These are phyloP conservation scores for Lasiodiplodia theobromae DNA, from an alignment of 2,329 filamentous ascomycete species.

Conservation along the genomic window DNA sequence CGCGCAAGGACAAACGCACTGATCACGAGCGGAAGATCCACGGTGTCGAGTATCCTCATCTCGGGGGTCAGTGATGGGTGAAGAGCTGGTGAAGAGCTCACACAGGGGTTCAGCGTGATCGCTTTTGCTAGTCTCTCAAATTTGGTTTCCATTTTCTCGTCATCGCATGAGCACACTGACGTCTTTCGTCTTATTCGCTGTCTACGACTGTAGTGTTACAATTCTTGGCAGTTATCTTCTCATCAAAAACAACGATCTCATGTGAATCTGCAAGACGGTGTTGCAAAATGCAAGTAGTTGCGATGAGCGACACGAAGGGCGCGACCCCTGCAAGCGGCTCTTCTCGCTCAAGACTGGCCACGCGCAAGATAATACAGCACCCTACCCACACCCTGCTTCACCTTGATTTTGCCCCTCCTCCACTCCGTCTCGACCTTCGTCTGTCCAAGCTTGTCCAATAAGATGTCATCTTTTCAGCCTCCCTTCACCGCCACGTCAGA, in stretches of 20 bases:
- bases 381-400: background rate
- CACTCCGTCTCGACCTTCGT: too few relatives aligned
- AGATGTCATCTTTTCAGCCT: background rate
- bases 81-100: too few relatives aligned
- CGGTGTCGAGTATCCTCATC: too few relatives aligned
- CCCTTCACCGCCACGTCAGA: background rate
- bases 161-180: background rate
- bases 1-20: too few relatives aligned
- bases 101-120: rapidly evolving
- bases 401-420: background rate
- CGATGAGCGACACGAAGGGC: background rate
- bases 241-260: too few relatives aligned
- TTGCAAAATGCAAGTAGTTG: background rate
- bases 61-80: too few relatives aligned
- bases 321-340: background rate
- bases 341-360: background rate
- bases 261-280: background rate
- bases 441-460: background rate
- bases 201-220: too few relatives aligned
- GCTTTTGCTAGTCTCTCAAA: too few relatives aligned
- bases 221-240: too few relatives aligned
- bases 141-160: background rate
- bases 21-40: too few relatives aligned
- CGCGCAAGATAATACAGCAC: background rate
- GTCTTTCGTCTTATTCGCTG: too few relatives aligned